Conservation (phyloP, 768 basidiomycete genomes). For the Rubroboletus satanas region DNA sequence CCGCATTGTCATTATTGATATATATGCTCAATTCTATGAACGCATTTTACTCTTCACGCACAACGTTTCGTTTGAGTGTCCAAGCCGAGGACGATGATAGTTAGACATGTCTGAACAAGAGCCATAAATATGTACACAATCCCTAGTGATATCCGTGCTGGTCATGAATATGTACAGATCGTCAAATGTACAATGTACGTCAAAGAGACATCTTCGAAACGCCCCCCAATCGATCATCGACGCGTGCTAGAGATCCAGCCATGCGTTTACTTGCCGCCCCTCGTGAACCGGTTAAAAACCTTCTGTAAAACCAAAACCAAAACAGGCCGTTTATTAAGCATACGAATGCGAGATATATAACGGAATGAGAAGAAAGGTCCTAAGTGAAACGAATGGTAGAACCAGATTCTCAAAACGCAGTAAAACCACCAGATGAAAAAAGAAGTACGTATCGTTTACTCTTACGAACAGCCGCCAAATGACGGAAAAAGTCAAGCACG, state of each 20-base stretch:
- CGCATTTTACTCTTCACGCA: neutral
- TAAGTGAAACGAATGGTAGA: neutral
- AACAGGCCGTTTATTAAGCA: conserved; percentile 23
- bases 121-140: neutral
- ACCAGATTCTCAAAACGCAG: neutral
- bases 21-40: conserved; percentile 18
- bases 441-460: neutral
- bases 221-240: neutral
- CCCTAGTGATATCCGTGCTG: neutral
- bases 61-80: neutral
- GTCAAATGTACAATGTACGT: too few species aligned
- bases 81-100: too few species aligned
- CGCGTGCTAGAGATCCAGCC: neutral
- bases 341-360: conserved; percentile 4
- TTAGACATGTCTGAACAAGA: neutral
- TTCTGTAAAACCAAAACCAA: conserved; percentile 21
- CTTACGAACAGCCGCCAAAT: neutral
- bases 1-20: conserved; percentile 23
- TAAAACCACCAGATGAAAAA: neutral
- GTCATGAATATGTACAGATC: conserved; percentile 5
- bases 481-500: conserved; percentile 11
- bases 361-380: neutral
- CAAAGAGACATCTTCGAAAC: neutral
- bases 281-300: conserved; percentile 26
- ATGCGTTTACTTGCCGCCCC: conserved; percentile 21